These are phyloP conservation scores for Suillus decipiens DNA, from an alignment of 768 basidiomycete species.

Conservation along the genomic window DNA sequence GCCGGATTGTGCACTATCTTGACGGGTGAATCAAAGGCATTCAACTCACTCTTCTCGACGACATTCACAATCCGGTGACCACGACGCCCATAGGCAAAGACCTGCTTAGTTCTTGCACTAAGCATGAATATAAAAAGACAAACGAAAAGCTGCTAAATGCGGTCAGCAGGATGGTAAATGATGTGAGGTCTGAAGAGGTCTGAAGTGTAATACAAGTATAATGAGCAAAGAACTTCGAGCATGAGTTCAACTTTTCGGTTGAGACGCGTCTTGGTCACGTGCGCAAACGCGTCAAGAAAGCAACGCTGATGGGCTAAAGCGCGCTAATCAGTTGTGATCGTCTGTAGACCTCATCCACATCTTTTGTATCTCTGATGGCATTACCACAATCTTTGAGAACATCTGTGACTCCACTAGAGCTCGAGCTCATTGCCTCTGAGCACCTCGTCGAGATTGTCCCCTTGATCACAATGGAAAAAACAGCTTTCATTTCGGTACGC, in stretches of 20 bases:
- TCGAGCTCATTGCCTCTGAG: slow-evolving; percentile 87
- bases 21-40: slow-evolving; percentile 9
- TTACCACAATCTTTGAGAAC: slow-evolving; percentile 69
- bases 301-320: background rate
- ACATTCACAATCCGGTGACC: slow-evolving; percentile 59
- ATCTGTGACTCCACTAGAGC: slow-evolving; percentile 80
- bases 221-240: background rate
- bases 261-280: slow-evolving; percentile 12
- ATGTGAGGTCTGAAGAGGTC: background rate
- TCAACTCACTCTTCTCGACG: slow-evolving; percentile 26
- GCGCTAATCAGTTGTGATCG: background rate
- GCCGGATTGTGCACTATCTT: background rate
- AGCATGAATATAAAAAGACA: slow-evolving; percentile 43
- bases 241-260: slow-evolving; percentile 1
- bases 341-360: background rate
- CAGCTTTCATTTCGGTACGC: slow-evolving; percentile 82
- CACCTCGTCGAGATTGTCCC: slow-evolving; percentile 86
- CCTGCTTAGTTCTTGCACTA: slow-evolving; percentile 61
- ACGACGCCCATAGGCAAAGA: slow-evolving; percentile 66
- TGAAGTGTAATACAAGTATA: background rate
- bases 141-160: background rate
- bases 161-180: background rate
- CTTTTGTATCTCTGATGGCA: slow-evolving; percentile 53
- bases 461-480: slow-evolving; percentile 86
- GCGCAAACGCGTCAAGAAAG: background rate